Base-by-base conservation (phyloP, 176 grass and related monocot species). In the Thinopyrum elongatum region DNA sequence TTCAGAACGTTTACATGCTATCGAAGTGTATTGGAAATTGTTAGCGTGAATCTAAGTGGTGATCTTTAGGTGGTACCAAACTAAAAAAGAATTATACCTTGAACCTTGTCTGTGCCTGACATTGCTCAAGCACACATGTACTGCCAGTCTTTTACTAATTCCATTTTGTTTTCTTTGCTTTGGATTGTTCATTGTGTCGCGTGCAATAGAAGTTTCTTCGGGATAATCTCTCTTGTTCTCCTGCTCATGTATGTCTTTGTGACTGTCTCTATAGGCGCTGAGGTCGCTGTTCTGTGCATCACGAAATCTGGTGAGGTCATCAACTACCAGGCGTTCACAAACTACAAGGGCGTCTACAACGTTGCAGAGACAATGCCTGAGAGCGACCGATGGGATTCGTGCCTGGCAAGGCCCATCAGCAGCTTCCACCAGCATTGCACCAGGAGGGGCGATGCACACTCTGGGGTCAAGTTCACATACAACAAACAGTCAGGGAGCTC, bases 271-370 rank as follows among this genome's bases (percentile, higher is more conserved):
- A 8, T 81, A 98, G 93, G 91, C 76, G 90, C 93, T 0, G 95
- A 98, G 82, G 92, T 95, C 26, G 95, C 92, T 28, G 95, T 95
- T 41, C 91, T 95, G 26, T 98, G 95, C 91, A 95, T 98, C 83
- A 92, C 91, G 11, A 95, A 91, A 90, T 93, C 95, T 3, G 95
- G 93, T 1, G 95, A 98, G 58, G 93, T 98, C 55, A 87, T 98
- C 51, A 98, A 98, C 51, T 95, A 93, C 49, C 92, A 93, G 85
- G 95, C 92, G 16, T 53, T 53, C 49, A 53, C 49, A 53, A 53
- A 53, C 49, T 53, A 17, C 2, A 91, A 85, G 83, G 93, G 95
- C 14, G 33, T 80, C 39, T 98, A 98, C 58, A 88, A 76, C 2
- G 83, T 98, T 31, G 95, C 91, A 3, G 95, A 98, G 89, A 95